Base-by-base conservation (phyloP, 352 stramenopile species). In the Albugo candida region DNA sequence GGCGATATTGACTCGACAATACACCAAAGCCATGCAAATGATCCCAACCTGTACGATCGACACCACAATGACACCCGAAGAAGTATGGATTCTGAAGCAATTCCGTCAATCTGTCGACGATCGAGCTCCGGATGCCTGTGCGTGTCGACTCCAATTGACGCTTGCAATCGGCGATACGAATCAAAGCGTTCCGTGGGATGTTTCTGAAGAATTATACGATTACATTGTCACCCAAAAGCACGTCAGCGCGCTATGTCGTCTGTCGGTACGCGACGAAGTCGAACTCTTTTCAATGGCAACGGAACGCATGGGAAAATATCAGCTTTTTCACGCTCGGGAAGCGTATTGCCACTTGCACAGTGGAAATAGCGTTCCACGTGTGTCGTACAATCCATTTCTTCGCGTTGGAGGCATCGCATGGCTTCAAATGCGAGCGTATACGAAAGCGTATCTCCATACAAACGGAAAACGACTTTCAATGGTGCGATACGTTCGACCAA, bases 71-170 rank as follows among this genome's bases (percentile, higher is more conserved):
- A 97, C 74, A 2, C 70, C 93, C 21, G 93, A 98, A 68, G 93
- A 98, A 59, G 80, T 88, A 54, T 94, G 96, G 73, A 94, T 98
- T 48, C 98, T 97, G 48, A 89, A 97, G 40, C 89, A 98, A 53
- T 56, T 99, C 16, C 69, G 77, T 35, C 96, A 96, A 51, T 81
- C 95, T 11, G 71, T 95, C 3, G 93, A 97, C 53, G 92, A 97
- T 48, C 83, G 84, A 19, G 83, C 96, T 50, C 92, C 93, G 14
- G 87, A 98, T 72, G 91, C 92, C 2, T 93, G 94, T 61, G 93
- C 94, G 10, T 97, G 91, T 56, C 80, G 94, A 46, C 79, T 99
- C 44, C 84, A 61, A 47, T 73, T 80, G 57, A 92, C 56, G 40
- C 83, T 77, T 48, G 83, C 60, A 44, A 96, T 75, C 59, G 67